Evolutionary conservation across 768 basidiomycete genomes (phyloP), one percentile per base, ranked within the genome.

Genomic region (Leccinum subgranulosum): DNA sequence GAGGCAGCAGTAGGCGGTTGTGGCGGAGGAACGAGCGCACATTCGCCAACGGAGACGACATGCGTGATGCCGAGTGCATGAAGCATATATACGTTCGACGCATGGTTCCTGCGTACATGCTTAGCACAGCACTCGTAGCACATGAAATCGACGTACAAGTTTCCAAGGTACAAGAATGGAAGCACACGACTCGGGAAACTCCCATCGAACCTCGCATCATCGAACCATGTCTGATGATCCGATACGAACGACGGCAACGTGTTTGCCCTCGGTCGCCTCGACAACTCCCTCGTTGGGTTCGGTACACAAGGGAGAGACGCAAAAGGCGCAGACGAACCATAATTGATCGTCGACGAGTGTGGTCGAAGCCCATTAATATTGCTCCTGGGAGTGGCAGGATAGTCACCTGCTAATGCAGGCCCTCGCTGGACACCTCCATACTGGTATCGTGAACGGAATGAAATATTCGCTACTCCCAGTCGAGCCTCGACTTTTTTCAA

Each of bases 21-120:
- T 3, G 84, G 78, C 17, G 93, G 92, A 5, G 94, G 92, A 3
- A 89, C 79, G 23, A 97, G 83, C 11, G 95, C 92, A 59, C 92
- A 94, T 77, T 98, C 96, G 50, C 96, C 96, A 3, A 98, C 94
- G 9, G 92, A 94, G 28, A 98, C 94, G 60, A 98, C 94, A 69
- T 98, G 95, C 3, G 94, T 96, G 66, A 98, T 95, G 25, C 94
- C 94, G 15, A 98, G 82, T 3, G 93, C 92, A 65, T 94, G 90
- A 3, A 98, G 84, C 94, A 98, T 97, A 66, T 91, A 92, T 53
- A 86, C 94, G 72, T 98, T 98, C 27, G 87, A 79, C 0, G 96
- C 96, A 65, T 98, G 96, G 65, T 94, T 92, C 71, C 93, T 93
- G 59, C n/a, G 2, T 21, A 36, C 15, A 52, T 49, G 19, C 43